Percentiles rank a stretch among this genome's conserved stretches.
Evolutionary conservation across 306 rosid species (phyloP).

Genomic region (Cicer chorassanicum): DNA sequence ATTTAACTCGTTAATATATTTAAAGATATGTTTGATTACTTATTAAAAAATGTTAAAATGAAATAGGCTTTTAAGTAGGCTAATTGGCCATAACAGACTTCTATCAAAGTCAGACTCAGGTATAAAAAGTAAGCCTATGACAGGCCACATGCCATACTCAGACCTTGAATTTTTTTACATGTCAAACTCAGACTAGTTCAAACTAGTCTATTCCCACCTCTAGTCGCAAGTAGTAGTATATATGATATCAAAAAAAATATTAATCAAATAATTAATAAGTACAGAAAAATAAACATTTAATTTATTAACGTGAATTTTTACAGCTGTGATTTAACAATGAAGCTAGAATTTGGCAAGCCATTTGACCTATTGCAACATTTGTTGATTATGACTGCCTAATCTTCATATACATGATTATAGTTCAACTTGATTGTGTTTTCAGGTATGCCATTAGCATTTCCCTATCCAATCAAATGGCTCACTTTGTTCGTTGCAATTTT

Average conservation of each 20-base stretch:
- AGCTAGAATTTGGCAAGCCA: constrained; percentile 29
- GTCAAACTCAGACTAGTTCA: too few relatives aligned
- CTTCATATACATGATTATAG: constrained; percentile 24
- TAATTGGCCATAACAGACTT: too few relatives aligned
- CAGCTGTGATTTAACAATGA: constrained; percentile 40
- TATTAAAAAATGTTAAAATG: too few relatives aligned
- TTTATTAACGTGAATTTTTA: constrained; percentile 23
- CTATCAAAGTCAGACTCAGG: too few relatives aligned
- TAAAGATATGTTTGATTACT: too few relatives aligned
- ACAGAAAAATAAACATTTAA: neutral
- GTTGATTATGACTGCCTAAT: constrained; percentile 35
- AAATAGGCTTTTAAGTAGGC: too few relatives aligned
- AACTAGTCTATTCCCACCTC: too few relatives aligned
- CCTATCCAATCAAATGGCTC: constrained; percentile 14
- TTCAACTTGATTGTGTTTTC: constrained; percentile 37
- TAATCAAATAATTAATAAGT: neutral
- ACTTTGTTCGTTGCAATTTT: constrained; percentile 5
- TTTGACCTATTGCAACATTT: constrained; percentile 41
- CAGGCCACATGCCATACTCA: too few relatives aligned
- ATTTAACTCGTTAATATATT: too few relatives aligned
- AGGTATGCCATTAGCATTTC: constrained; percentile 22
- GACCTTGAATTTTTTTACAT: too few relatives aligned
- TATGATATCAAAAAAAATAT: constrained; percentile 15
- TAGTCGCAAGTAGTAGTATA: neutral
- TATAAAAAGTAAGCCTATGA: too few relatives aligned